Evolutionary conservation across 148 eudicot species (phyloP).

Genomic region (Bassia scoparia): DNA sequence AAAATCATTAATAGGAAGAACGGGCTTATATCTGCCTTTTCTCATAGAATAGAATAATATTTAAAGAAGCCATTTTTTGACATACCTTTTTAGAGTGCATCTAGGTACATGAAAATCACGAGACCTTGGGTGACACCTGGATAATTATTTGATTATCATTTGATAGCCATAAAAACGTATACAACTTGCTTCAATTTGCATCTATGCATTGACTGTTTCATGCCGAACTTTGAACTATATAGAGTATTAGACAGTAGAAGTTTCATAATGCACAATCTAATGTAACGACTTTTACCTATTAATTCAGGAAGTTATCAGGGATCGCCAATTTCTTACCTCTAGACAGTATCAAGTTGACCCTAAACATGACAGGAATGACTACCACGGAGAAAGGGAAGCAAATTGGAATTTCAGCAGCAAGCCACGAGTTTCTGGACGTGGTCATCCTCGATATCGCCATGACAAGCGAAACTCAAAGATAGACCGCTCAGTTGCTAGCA

Average conservation of each 20-base stretch:
- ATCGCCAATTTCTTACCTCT: conserved; percentile 30
- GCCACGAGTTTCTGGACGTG: conserved; percentile 37
- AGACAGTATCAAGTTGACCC: conserved; percentile 43
- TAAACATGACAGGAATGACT: conserved; percentile 38
- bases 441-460: conserved; percentile 36
- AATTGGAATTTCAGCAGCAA: conserved; percentile 36
- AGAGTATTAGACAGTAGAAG: background rate
- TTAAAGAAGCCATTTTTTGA: background rate
- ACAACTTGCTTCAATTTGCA: background rate
- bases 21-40: background rate
- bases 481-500: conserved; percentile 32
- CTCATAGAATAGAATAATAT: background rate
- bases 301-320: conserved; percentile 36
- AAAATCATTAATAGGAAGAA: no score
- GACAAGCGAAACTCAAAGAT: conserved; percentile 38
- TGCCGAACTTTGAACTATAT: background rate
- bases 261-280: background rate
- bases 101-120: background rate
- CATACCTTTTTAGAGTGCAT: background rate
- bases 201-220: background rate
- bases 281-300: conserved; percentile 3
- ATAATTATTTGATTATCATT: background rate
- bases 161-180: background rate
- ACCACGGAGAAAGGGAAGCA: conserved; percentile 39
- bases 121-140: background rate